These are phyloP conservation scores for Phytophthora meadii DNA, from an alignment of 352 stramenopile genomes.

Conservation along the genomic window DNA sequence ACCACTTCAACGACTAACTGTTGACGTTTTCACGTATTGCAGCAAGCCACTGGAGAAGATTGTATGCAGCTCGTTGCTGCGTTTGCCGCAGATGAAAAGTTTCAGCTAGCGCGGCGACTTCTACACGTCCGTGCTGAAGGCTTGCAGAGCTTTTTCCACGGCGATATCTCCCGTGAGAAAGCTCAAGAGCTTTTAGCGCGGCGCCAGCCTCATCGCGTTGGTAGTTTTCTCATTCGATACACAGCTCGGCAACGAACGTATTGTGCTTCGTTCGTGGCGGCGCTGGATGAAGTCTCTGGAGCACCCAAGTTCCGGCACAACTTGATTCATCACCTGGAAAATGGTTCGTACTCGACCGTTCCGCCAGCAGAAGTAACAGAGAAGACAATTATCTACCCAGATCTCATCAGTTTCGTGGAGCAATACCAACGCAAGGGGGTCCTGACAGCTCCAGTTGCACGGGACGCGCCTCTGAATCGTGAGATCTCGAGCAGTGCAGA, in stretches of 20 bases:
- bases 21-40: background rate
- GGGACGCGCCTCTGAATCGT: slow-evolving; percentile 57
- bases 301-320: slow-evolving; percentile 68
- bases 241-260: slow-evolving; percentile 66
- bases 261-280: slow-evolving; percentile 75
- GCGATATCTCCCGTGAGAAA: slow-evolving; percentile 65
- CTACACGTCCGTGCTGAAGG: slow-evolving; percentile 61
- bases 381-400: slow-evolving; percentile 59
- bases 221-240: slow-evolving; percentile 84
- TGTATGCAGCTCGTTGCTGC: slow-evolving; percentile 64
- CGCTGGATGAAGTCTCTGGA: slow-evolving; percentile 41
- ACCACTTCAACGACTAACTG: background rate
- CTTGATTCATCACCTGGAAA: slow-evolving; percentile 73
- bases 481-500: slow-evolving; percentile 53
- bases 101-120: slow-evolving; percentile 68
- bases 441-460: slow-evolving; percentile 54
- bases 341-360: slow-evolving; percentile 68
- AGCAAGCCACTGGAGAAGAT: slow-evolving; percentile 64
- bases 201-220: slow-evolving; percentile 35
- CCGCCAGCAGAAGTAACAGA: slow-evolving; percentile 58
- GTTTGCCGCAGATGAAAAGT: slow-evolving; percentile 69
- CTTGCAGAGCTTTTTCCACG: slow-evolving; percentile 81
- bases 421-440: slow-evolving; percentile 77
- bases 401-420: slow-evolving; percentile 82
- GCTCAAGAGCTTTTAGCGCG: slow-evolving; percentile 54